Evolutionary conservation across 1,284 basidiomycete genomes (phyloP).

Genomic region (Ceratobasidium sp.): DNA sequence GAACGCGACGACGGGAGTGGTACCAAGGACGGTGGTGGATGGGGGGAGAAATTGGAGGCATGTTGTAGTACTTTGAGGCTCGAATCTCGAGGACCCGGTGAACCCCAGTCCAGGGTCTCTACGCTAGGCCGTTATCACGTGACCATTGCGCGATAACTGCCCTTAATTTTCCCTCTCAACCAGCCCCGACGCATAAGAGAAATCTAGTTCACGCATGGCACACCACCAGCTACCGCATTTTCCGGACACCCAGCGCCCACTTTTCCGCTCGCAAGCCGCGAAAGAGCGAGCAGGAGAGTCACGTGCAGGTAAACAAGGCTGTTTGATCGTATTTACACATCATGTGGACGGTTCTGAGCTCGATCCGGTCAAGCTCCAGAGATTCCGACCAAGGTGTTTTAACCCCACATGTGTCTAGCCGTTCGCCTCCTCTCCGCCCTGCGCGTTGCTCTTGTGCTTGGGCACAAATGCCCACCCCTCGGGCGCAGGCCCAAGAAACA

Average conservation of each 20-base stretch:
- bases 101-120: slow-evolving; percentile 19
- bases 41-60: slow-evolving; percentile 43
- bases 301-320: slow-evolving; percentile 17
- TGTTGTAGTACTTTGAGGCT: slow-evolving; percentile 37
- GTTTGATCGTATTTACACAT: slow-evolving; percentile 31
- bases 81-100: slow-evolving; percentile 31
- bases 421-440: slow-evolving; percentile 67
- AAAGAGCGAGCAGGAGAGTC: not conserved
- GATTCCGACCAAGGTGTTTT: not conserved
- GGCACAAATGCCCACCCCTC: slow-evolving; percentile 75
- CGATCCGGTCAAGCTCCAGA: slow-evolving; percentile 39
- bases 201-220: not conserved
- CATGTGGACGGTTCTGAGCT: slow-evolving; percentile 39
- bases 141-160: slow-evolving; percentile 11
- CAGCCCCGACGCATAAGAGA: not conserved
- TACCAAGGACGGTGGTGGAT: slow-evolving; percentile 41
- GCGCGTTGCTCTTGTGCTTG: slow-evolving; percentile 78
- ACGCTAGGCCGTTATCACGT: slow-evolving; percentile 3
- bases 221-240: not conserved
- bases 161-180: slow-evolving; percentile 26
- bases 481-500: slow-evolving; percentile 85
- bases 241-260: not conserved
- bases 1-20: slow-evolving; percentile 19
- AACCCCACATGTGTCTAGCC: slow-evolving; percentile 49
- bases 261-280: not conserved